Evolutionary conservation across 306 rosid genomes (phyloP).

Genomic region (Glycine latifolia): DNA sequence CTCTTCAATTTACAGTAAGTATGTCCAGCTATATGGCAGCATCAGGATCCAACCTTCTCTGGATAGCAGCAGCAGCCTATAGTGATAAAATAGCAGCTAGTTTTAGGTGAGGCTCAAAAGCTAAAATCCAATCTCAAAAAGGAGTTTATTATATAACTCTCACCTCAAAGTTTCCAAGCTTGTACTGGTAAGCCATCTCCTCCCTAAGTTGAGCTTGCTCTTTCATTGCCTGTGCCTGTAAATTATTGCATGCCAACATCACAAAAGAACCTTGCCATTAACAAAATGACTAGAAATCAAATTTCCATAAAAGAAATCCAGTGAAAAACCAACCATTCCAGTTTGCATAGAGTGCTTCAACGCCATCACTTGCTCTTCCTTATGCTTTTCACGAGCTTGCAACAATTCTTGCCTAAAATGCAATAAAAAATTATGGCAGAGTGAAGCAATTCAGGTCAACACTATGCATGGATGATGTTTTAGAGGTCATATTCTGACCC

Average conservation of each 20-base stretch:
- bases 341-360: slow-evolving; percentile 85
- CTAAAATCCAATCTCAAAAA: neutral
- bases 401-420: slow-evolving; percentile 75
- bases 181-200: slow-evolving; percentile 99
- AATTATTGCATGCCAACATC: slow-evolving; percentile 28
- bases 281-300: slow-evolving; percentile 1
- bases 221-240: slow-evolving; percentile 99
- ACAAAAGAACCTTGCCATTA: slow-evolving; percentile 15
- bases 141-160: slow-evolving; percentile 36
- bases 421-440: slow-evolving; percentile 20
- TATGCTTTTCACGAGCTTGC: slow-evolving; percentile 81
- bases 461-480: neutral
- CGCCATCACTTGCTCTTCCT: slow-evolving; percentile 84
- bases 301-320: slow-evolving; percentile 23
- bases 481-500: slow-evolving; percentile 28
- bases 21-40: slow-evolving; percentile 58
- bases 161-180: slow-evolving; percentile 92
- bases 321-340: slow-evolving; percentile 80
- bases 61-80: slow-evolving; percentile 98
- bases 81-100: slow-evolving; percentile 36
- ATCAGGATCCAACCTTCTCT: slow-evolving; percentile 96
- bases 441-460: slow-evolving; percentile 23
- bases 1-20: slow-evolving; percentile 22
- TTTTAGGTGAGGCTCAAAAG: slow-evolving; percentile 24
- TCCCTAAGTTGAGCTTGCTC: slow-evolving; percentile 98